These are phyloP conservation scores for Solanum infundibuliforme DNA, from an alignment of 257 asterid genomes.

Conservation along the genomic window DNA sequence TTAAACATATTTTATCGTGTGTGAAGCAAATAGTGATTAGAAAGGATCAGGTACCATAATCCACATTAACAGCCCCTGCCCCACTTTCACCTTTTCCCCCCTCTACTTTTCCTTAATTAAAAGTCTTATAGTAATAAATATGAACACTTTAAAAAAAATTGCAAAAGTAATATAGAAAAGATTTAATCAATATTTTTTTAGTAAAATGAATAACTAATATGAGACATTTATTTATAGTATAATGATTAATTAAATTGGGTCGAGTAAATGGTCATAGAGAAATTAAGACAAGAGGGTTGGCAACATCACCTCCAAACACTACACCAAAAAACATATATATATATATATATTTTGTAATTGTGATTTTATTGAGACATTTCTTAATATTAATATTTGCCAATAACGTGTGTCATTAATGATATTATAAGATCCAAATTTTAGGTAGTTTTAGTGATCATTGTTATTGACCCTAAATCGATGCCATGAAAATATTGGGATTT, in stretches of 20 bases:
- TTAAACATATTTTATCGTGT: not conserved
- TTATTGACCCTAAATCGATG: not conserved
- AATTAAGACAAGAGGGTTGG: not conserved
- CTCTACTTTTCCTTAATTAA: not conserved
- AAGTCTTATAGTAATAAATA: no score
- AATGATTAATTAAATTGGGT: no score
- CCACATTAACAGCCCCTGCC: slow-evolving; percentile 13
- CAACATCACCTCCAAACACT: not conserved
- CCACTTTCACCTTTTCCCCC: not conserved
- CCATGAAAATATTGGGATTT: no score
- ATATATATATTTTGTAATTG: no score
- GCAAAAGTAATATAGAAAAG: not conserved
- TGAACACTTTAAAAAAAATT: no score
- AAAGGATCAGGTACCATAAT: slow-evolving; percentile 32
- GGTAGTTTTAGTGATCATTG: not conserved
- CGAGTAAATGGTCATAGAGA: no score
- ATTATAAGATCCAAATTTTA: not conserved
- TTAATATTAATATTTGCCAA: not conserved
- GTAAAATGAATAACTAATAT: no score
- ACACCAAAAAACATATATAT: no score
- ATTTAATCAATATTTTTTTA: no score
- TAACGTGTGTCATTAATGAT: not conserved
- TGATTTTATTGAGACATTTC: no score
- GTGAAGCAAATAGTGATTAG: slow-evolving; percentile 16
- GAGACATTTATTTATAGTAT: no score